Conservation (phyloP, 345 rosid species). For the Populus pruinosa region DNA sequence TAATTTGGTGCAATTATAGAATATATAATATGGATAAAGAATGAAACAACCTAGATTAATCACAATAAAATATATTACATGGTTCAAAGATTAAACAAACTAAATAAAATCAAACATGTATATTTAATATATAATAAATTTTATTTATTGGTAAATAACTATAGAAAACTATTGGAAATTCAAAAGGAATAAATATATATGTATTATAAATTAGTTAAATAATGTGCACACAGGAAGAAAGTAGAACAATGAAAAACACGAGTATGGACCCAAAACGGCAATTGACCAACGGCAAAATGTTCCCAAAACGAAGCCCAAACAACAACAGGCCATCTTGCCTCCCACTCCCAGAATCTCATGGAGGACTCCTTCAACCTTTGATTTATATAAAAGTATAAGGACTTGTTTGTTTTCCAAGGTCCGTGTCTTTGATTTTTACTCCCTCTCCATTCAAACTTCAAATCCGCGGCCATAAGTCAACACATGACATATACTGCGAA, state of each 20-base stretch:
- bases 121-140: no score
- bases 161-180: no score
- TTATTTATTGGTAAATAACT: no score
- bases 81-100: no score
- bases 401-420: not conserved
- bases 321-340: not conserved
- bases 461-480: slow-evolving; percentile 20
- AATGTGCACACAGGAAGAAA: no score
- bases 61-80: no score
- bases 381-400: not conserved
- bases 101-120: no score
- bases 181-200: no score
- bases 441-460: slow-evolving; percentile 8
- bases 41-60: no score
- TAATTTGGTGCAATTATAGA: no score
- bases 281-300: not conserved
- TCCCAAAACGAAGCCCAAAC: not conserved
- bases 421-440: slow-evolving; percentile 1
- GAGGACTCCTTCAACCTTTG: slow-evolving; percentile 6
- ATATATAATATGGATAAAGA: no score
- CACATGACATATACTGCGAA: not conserved
- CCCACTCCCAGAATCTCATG: not conserved
- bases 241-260: not conserved
- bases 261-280: not conserved
- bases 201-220: no score